Evolutionary conservation across 805 yeast species (phyloP), one percentile per base, ranked within the genome.

Genomic region (Saccharomyces eubayanus): DNA sequence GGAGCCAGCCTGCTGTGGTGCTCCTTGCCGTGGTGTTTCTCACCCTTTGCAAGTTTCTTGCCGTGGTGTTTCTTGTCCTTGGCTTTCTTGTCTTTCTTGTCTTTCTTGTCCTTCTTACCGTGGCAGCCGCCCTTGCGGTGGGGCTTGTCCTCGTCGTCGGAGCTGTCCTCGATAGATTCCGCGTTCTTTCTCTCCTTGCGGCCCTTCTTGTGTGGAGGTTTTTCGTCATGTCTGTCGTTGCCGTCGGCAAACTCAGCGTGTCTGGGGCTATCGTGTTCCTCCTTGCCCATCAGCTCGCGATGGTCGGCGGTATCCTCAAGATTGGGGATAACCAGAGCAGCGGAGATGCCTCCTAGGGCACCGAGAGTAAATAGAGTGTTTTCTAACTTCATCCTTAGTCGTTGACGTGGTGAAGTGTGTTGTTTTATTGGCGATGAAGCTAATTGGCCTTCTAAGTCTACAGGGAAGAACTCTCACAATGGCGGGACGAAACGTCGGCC

Each of bases 271-370:
- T 46, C 48, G 0, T 31, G 36, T n/a, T 47, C 31, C 9, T 50
- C 48, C 50, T 36, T 47, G 47, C 28, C 48, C 20, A 31, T 21
- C 53, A 41, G 29, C 9, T 51, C 53, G 20, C 36, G 46, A 31
- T 31, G 48, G 24, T 14, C 51, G 12, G 63, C 63, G 53, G 76
- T 73, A 28, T 72, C 74, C 47, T 73, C 73, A 46, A 77, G 70
- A 49, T 77, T 73, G 31, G 92, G 92, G 59, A 85, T 81, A 55
- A 85, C 84, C 65, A 85, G 73, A n/a, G 81, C 80, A 54, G 72
- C 67, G 29, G 80, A 78, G 6, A 73, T 60, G 28, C 76, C 56
- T 47, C 71, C 71, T 51, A 74, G 59, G 31, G 71, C 73, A 28
- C 75, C 68, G 6, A 68, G 57, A 40, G 75, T 67, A 10, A 73